A percentile compares a stretch with the other conserved stretches of the same genome.
These are phyloP conservation scores for Apium graveolens DNA, from an alignment of 129 eudicot genomes.

Conservation along the genomic window DNA sequence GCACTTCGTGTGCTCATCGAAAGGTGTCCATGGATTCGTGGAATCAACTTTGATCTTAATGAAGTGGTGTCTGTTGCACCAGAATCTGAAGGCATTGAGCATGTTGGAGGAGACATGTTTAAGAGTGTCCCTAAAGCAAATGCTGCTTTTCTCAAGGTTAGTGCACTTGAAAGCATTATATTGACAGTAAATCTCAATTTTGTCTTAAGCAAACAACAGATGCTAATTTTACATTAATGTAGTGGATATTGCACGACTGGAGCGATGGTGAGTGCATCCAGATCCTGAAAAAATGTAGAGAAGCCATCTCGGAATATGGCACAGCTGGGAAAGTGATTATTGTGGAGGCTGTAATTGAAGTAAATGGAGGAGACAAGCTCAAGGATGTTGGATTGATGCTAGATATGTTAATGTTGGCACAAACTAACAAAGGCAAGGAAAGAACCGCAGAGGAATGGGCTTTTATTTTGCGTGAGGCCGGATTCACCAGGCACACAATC, in stretches of 20 bases:
- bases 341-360: conserved; percentile 34
- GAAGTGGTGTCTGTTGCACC: conserved; percentile 45
- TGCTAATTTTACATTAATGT: not conserved
- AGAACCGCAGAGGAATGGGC: conserved; percentile 45
- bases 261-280: conserved; percentile 57
- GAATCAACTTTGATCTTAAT: conserved; percentile 60
- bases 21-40: conserved; percentile 57
- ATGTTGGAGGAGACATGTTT: conserved; percentile 68
- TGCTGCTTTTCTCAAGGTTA: conserved; percentile 51
- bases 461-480: conserved; percentile 29
- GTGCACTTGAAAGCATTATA: not conserved
- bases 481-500: conserved; percentile 35
- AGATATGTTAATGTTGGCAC: conserved; percentile 65
- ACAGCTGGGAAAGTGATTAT: conserved; percentile 42
- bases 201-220: not conserved
- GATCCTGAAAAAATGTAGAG: conserved; percentile 39
- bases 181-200: not conserved
- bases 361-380: conserved; percentile 19
- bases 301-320: conserved; percentile 36
- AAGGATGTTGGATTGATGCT: conserved; percentile 40
- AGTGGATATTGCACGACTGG: conserved; percentile 71
- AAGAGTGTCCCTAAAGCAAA: conserved; percentile 49
- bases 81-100: conserved; percentile 25
- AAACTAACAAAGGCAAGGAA: conserved; percentile 44
- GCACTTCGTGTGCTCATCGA: conserved; percentile 26